Evolutionary conservation across 257 asterid genomes (phyloP).

Genomic region (Jacaranda mimosifolia): DNA sequence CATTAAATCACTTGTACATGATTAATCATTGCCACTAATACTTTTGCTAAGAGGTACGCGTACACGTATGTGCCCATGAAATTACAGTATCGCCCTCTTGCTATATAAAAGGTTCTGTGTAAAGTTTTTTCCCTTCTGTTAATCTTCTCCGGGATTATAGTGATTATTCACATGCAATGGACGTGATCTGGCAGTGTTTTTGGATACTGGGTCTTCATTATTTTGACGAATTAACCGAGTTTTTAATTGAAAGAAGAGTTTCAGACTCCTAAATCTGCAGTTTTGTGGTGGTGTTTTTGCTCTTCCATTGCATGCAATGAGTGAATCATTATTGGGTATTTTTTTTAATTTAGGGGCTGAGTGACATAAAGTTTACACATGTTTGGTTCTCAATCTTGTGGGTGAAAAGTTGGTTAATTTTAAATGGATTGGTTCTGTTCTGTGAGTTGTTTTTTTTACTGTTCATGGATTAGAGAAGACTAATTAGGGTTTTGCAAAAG

Average conservation of each 20-base stretch:
- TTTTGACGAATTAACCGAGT: slow-evolving; percentile 18
- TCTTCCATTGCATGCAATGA: slow-evolving; percentile 44
- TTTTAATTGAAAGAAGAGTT: slow-evolving; percentile 25
- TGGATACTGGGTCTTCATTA: slow-evolving; percentile 2
- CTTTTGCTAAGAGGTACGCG: not conserved
- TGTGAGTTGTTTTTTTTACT: slow-evolving; percentile 18
- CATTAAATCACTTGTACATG: slow-evolving; percentile 38
- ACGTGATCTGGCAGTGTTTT: slow-evolving; percentile 23
- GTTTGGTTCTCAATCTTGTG: not conserved
- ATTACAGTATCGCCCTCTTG: slow-evolving; percentile 9
- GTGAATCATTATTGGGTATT: slow-evolving; percentile 31
- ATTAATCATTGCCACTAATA: slow-evolving; percentile 37
- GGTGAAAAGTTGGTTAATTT: slow-evolving; percentile 36
- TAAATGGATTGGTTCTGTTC: slow-evolving; percentile 27
- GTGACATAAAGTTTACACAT: slow-evolving; percentile 30
- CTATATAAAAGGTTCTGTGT: not conserved
- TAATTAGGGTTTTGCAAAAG: slow-evolving; percentile 29
- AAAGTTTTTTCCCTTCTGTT: not conserved
- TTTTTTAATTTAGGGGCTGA: slow-evolving; percentile 34
- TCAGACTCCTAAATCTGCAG: slow-evolving; percentile 23
- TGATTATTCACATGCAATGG: slow-evolving; percentile 44
- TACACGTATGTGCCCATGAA: not conserved
- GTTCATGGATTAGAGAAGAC: slow-evolving; percentile 31
- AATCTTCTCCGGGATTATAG: not conserved
- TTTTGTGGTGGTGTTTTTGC: slow-evolving; percentile 20